Evolutionary conservation across 306 rosid species (phyloP).

Genomic region (Rosa lucieae): DNA sequence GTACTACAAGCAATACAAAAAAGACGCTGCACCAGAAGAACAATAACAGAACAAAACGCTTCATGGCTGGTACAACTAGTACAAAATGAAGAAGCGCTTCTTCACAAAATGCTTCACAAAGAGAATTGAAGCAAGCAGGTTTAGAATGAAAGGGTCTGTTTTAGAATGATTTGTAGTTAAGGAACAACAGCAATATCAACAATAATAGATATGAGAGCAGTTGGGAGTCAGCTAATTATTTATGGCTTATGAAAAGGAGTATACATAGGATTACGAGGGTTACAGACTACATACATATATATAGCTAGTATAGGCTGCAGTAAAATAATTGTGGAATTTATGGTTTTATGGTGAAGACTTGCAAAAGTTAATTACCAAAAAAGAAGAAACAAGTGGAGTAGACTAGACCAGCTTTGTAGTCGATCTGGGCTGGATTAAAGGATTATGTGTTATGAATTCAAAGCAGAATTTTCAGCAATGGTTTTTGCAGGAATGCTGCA

Average conservation of each 20-base stretch:
- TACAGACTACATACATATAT: neutral
- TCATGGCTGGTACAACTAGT: neutral
- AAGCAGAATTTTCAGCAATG: neutral
- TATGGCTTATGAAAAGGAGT: neutral
- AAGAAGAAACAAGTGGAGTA: neutral
- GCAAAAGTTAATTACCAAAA: too few species aligned
- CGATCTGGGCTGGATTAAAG: neutral
- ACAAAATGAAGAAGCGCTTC: neutral
- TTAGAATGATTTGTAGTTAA: neutral
- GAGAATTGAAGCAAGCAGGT: neutral
- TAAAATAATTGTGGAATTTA: neutral
- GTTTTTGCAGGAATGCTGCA: neutral
- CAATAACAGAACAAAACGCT: conserved; percentile 9
- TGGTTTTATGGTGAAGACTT: neutral
- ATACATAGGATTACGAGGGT: neutral
- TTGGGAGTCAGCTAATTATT: neutral
- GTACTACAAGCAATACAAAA: conserved; percentile 17
- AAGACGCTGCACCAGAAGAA: conserved; percentile 1
- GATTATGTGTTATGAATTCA: neutral
- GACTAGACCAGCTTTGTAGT: neutral
- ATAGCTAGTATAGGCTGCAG: neutral
- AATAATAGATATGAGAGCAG: neutral
- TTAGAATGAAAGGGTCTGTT: neutral
- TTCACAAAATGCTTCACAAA: neutral
- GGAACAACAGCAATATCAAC: neutral